These are phyloP conservation scores for Amauroascus niger DNA, from an alignment of 2,329 filamentous ascomycete species.

Conservation along the genomic window DNA sequence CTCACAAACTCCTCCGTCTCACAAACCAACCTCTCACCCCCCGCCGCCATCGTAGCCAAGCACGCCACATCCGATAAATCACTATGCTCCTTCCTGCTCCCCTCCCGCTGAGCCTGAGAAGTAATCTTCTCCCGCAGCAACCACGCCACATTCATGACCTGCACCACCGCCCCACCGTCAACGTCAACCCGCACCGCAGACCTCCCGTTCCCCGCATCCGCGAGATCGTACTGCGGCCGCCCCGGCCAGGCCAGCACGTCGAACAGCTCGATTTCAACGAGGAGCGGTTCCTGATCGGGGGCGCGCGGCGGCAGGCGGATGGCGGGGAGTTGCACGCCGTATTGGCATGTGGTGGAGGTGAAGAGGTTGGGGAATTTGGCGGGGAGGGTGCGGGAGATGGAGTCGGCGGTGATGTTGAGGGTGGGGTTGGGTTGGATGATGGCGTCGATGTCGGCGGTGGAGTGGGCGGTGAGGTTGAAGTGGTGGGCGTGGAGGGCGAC, in stretches of 20 bases:
- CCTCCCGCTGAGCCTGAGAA: slow-evolving; percentile 2
- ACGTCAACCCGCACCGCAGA: neutral
- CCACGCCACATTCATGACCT: slow-evolving; percentile 2
- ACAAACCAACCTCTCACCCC: neutral
- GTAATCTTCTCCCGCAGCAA: slow-evolving; percentile 6
- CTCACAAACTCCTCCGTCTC: neutral
- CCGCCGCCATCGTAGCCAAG: neutral
- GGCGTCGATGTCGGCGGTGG: slow-evolving; percentile 8
- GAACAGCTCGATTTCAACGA: slow-evolving; percentile 4
- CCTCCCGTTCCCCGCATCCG: neutral
- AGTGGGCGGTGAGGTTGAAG: neutral
- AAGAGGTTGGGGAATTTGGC: neutral
- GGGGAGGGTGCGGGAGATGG: neutral
- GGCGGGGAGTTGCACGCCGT: neutral
- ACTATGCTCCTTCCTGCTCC: neutral
- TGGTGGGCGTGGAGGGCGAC: slow-evolving; percentile 1
- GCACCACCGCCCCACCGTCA: neutral
- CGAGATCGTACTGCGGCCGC: slow-evolving; percentile 4
- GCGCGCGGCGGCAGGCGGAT: neutral
- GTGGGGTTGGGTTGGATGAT: slow-evolving; percentile 1
- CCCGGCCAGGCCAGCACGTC: slow-evolving; percentile 1
- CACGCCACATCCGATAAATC: neutral
- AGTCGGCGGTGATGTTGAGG: neutral
- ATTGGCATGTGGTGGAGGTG: neutral
- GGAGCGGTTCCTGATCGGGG: neutral